These are phyloP conservation scores for Aspergillus panamensis DNA, from an alignment of 495 filamentous ascomycete species.

Conservation along the genomic window DNA sequence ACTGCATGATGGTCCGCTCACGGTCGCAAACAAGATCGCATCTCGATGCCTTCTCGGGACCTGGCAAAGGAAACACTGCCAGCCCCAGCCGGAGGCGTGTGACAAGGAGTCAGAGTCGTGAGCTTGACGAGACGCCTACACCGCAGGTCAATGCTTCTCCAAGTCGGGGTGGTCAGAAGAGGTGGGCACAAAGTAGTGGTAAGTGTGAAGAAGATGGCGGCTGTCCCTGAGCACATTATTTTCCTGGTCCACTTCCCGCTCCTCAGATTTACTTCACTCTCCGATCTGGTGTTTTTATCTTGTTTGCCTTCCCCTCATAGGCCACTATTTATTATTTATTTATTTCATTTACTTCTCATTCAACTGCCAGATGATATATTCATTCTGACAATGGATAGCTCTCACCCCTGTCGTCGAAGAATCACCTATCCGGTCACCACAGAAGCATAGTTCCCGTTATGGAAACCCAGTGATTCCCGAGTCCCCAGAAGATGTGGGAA, in stretches of 20 bases:
- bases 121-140: conserved; percentile 6
- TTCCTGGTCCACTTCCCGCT: neutral
- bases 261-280: neutral
- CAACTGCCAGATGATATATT: neutral
- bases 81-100: conserved; percentile 18
- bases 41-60: neutral
- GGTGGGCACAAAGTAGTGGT: conserved; percentile 12
- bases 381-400: conserved; percentile 3
- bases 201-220: neutral
- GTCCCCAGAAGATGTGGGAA: conserved; percentile 34
- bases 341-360: too few species aligned
- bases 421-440: conserved; percentile 15
- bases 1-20: conserved; percentile 9
- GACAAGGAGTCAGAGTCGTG: conserved; percentile 29
- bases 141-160: neutral
- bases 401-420: conserved; percentile 22
- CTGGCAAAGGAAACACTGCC: neutral
- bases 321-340: too few species aligned
- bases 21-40: conserved; percentile 5
- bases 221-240: neutral
- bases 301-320: neutral
- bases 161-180: neutral
- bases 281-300: neutral
- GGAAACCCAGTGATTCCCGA: conserved; percentile 22
- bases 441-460: conserved; percentile 2